Percentiles rank a stretch among this genome's conserved stretches.
Evolutionary conservation across 163 green algal species (phyloP).

Genomic region (Chlorella variabilis): DNA sequence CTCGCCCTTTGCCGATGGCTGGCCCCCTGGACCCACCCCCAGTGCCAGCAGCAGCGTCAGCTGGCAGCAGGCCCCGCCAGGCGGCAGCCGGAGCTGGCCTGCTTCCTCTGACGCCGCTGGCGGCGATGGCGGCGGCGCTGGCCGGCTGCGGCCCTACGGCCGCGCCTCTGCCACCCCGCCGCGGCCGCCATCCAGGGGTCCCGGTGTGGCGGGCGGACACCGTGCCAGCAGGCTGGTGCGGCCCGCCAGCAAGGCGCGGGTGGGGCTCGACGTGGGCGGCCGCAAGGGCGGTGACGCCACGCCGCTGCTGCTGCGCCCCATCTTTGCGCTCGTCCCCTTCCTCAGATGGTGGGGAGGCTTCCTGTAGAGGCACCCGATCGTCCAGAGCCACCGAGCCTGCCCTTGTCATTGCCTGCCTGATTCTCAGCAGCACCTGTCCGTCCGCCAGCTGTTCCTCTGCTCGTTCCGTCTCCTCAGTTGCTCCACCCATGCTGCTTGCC

Average conservation of each 20-base stretch:
- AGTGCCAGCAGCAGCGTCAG: background rate
- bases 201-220: too few relatives aligned
- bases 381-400: too few relatives aligned
- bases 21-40: background rate
- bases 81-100: background rate
- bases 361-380: constrained; percentile 3
- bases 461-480: too few relatives aligned
- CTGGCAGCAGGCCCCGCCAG: too few relatives aligned
- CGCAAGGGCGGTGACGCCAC: background rate
- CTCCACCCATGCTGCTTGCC: too few relatives aligned
- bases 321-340: constrained; percentile 38
- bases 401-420: too few relatives aligned
- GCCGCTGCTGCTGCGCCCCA: constrained; percentile 4
- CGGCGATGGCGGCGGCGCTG: too few relatives aligned
- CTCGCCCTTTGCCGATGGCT: background rate
- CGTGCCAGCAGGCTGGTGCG: background rate
- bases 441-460: background rate
- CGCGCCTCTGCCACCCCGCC: too few relatives aligned
- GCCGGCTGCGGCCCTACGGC: background rate
- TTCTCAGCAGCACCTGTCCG: too few relatives aligned
- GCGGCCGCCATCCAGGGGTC: too few relatives aligned
- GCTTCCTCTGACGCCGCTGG: too few relatives aligned
- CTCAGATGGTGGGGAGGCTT: constrained; percentile 44
- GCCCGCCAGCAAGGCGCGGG: background rate
- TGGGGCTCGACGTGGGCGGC: background rate